phyloP scores from a whole-genome alignment of 2,329 filamentous ascomycete genomes.

The Cladophialophora chaetospira region DNA sequence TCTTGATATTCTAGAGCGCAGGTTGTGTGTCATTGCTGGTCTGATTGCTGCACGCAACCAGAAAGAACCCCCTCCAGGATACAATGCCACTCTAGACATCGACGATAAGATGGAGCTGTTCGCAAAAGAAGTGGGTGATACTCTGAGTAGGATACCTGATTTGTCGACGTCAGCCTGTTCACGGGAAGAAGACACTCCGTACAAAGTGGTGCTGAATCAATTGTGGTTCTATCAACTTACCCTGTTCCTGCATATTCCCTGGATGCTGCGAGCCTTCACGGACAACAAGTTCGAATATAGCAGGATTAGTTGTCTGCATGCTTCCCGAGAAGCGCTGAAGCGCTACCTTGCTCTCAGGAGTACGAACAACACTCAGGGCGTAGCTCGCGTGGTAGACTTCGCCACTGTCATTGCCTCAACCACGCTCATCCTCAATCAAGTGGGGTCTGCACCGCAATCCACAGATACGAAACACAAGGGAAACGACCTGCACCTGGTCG shows the following conservation, averaged over 20 bases:
- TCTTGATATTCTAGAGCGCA: constrained; percentile 11
- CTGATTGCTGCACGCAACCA: constrained; percentile 54
- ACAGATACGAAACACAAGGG: not conserved
- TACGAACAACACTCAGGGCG: constrained; percentile 34
- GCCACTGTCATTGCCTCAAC: constrained; percentile 3
- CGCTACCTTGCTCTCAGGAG: constrained; percentile 45
- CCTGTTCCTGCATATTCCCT: constrained; percentile 58
- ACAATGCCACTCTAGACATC: constrained; percentile 38
- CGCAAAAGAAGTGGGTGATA: constrained; percentile 43
- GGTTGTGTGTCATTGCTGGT: constrained; percentile 42
- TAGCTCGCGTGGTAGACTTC: constrained; percentile 7
- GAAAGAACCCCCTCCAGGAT: constrained; percentile 34
- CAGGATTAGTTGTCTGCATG: constrained; percentile 51
- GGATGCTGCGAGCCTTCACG: constrained; percentile 48
- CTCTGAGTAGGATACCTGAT: constrained; percentile 52
- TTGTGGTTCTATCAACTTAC: constrained; percentile 56
- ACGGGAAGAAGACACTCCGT: not conserved
- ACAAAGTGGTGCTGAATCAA: constrained; percentile 47
- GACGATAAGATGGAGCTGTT: constrained; percentile 50
- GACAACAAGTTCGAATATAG: constrained; percentile 50
- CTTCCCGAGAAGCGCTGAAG: constrained; percentile 54
- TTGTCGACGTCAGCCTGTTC: constrained; percentile 32
- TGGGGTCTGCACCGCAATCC: not conserved
- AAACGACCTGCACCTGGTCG: constrained; percentile 1
- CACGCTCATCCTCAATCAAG: constrained; percentile 3